A percentile compares a stretch with the other conserved stretches of the same genome.
phyloP scores from a whole-genome alignment of 2,329 filamentous ascomycete genomes.

The Didymellaceae sp. region DNA sequence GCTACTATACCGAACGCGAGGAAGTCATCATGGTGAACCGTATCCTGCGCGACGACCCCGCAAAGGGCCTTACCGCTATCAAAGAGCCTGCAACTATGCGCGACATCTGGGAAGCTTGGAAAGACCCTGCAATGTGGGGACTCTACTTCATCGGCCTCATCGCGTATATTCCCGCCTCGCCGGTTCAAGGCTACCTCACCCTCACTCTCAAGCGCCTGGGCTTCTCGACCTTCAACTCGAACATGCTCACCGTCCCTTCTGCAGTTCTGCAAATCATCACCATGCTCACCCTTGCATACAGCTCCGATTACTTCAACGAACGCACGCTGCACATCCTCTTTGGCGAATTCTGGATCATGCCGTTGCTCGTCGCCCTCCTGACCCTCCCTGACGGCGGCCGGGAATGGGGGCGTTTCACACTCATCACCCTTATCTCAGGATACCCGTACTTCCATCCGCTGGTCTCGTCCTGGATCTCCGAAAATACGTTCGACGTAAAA shows the following conservation, averaged over 20 bases:
- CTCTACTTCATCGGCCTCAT: conserved; percentile 59
- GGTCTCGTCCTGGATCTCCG: conserved; percentile 65
- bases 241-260: conserved; percentile 50
- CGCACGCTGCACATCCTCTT: conserved; percentile 57
- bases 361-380: conserved; percentile 49
- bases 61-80: conserved; percentile 64
- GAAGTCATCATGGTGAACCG: conserved; percentile 73
- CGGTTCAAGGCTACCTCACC: conserved; percentile 49
- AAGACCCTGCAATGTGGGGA: conserved; percentile 63
- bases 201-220: conserved; percentile 49
- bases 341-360: conserved; percentile 52
- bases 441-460: conserved; percentile 61
- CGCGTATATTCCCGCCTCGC: conserved; percentile 44
- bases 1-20: conserved; percentile 71
- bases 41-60: conserved; percentile 62
- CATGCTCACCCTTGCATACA: conserved; percentile 52
- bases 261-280: conserved; percentile 59
- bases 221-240: conserved; percentile 52
- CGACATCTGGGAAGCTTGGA: conserved; percentile 58
- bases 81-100: conserved; percentile 58
- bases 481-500: conserved; percentile 68
- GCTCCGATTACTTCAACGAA: conserved; percentile 59
- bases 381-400: conserved; percentile 42
- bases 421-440: conserved; percentile 49
- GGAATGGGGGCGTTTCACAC: conserved; percentile 49